Conservation (phyloP, 116 monocot species). For the Papilionanthe hybrid region DNA sequence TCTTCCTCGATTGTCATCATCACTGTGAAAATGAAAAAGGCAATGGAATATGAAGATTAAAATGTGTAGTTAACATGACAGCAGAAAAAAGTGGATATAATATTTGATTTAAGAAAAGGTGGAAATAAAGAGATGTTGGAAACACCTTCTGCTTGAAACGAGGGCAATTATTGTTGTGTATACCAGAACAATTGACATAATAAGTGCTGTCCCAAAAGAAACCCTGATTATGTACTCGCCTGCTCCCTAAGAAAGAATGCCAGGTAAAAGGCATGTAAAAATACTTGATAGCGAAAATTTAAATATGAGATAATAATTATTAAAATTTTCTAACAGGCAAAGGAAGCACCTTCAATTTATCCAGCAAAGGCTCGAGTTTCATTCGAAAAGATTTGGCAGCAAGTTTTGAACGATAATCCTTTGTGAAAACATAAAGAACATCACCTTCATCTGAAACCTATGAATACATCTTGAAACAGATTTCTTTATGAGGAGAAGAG, state of each 20-base stretch:
- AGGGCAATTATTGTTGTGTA: slow-evolving; percentile 92
- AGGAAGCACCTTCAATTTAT: slow-evolving; percentile 71
- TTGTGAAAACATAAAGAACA: slow-evolving; percentile 84
- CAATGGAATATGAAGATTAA: neutral
- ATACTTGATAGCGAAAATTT: slow-evolving; percentile 9
- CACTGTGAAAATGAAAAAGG: slow-evolving; percentile 34
- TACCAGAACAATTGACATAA: slow-evolving; percentile 88
- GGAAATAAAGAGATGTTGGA: neutral
- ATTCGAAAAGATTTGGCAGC: slow-evolving; percentile 77
- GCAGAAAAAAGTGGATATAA: neutral
- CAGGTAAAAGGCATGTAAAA: slow-evolving; percentile 1
- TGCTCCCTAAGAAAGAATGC: slow-evolving; percentile 39
- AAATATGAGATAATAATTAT: slow-evolving; percentile 1
- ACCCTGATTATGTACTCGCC: slow-evolving; percentile 84
- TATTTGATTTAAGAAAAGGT: slow-evolving; percentile 5
- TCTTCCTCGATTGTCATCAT: slow-evolving; percentile 88
- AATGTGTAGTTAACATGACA: neutral
- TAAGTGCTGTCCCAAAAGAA: slow-evolving; percentile 89
- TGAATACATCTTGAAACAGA: slow-evolving; percentile 54
- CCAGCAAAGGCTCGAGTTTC: slow-evolving; percentile 76
- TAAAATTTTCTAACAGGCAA: neutral
- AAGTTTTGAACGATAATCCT: slow-evolving; percentile 75
- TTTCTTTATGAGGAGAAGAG: slow-evolving; percentile 19
- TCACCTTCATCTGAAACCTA: slow-evolving; percentile 99
- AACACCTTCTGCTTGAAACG: slow-evolving; percentile 76